Percentiles rank a stretch among this genome's conserved stretches.
Evolutionary conservation across 75 land plant species (phyloP).

Genomic region (Azolla pinnata): DNA sequence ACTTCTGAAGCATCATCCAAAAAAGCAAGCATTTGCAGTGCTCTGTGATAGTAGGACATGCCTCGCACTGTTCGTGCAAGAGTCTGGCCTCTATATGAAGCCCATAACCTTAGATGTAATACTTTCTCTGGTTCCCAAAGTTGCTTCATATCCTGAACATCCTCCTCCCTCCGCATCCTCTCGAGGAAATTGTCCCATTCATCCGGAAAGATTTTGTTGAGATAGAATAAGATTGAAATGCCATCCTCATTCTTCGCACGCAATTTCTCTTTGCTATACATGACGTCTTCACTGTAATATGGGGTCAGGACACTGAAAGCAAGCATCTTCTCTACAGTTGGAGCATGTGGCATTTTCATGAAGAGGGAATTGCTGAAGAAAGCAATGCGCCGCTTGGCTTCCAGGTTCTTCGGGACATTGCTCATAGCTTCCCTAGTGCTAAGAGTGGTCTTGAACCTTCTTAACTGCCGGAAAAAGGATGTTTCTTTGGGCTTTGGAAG

Average conservation of each 20-base stretch:
- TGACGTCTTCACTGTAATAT: slow-evolving; percentile 74
- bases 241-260: slow-evolving; percentile 79
- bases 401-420: slow-evolving; percentile 69
- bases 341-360: slow-evolving; percentile 94
- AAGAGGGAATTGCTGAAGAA: slow-evolving; percentile 92
- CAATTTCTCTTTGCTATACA: slow-evolving; percentile 67
- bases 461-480: slow-evolving; percentile 34
- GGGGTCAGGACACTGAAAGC: slow-evolving; percentile 90
- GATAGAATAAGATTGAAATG: slow-evolving; percentile 66
- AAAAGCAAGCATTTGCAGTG: slow-evolving; percentile 69
- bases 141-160: slow-evolving; percentile 30
- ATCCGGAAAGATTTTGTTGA: slow-evolving; percentile 77
- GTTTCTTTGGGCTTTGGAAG: slow-evolving; percentile 14
- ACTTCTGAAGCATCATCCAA: slow-evolving; percentile 85
- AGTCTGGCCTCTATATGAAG: slow-evolving; percentile 89
- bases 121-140: slow-evolving; percentile 41
- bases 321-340: slow-evolving; percentile 69
- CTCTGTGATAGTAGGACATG: slow-evolving; percentile 89
- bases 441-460: slow-evolving; percentile 60
- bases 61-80: slow-evolving; percentile 85
- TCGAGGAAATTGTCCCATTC: slow-evolving; percentile 75
- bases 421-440: slow-evolving; percentile 61
- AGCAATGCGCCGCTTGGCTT: slow-evolving; percentile 74
- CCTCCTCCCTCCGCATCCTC: slow-evolving; percentile 47
- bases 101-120: slow-evolving; percentile 80